phyloP scores from a whole-genome alignment of 148 eudicot species.

The Silene conica region DNA sequence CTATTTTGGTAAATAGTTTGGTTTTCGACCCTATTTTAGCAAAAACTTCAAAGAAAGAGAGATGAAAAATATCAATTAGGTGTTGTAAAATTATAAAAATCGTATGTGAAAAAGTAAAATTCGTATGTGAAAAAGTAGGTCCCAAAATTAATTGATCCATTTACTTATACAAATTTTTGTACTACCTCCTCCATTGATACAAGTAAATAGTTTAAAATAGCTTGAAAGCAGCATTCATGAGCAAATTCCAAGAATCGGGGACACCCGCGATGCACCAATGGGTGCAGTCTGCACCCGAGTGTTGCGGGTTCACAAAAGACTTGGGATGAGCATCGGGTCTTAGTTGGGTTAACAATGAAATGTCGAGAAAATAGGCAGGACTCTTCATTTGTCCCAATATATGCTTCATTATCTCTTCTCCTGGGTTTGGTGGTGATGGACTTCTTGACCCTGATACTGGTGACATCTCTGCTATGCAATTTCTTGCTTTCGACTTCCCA shows the following conservation, averaged over 20 bases:
- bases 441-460: constrained; percentile 14
- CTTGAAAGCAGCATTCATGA: constrained; percentile 14
- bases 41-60: too few relatives aligned
- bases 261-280: constrained; percentile 38
- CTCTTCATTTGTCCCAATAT: constrained; percentile 28
- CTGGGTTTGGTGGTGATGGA: constrained; percentile 24
- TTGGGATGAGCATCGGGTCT: constrained; percentile 40
- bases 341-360: constrained; percentile 24
- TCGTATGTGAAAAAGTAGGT: too few relatives aligned
- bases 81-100: too few relatives aligned
- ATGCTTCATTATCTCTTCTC: constrained; percentile 19
- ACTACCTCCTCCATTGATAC: too few relatives aligned
- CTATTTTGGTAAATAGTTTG: too few relatives aligned
- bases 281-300: constrained; percentile 29
- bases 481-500: constrained; percentile 16
- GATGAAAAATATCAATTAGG: too few relatives aligned
- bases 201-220: background rate
- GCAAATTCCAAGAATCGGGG: constrained; percentile 34
- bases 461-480: constrained; percentile 16
- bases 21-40: too few relatives aligned
- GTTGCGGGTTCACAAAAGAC: background rate
- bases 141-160: too few relatives aligned
- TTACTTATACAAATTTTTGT: too few relatives aligned
- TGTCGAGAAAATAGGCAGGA: constrained; percentile 24
- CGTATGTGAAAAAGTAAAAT: too few relatives aligned